phyloP scores from a whole-genome alignment of 208 protist genomes.

The Wallacemonas sp. region DNA sequence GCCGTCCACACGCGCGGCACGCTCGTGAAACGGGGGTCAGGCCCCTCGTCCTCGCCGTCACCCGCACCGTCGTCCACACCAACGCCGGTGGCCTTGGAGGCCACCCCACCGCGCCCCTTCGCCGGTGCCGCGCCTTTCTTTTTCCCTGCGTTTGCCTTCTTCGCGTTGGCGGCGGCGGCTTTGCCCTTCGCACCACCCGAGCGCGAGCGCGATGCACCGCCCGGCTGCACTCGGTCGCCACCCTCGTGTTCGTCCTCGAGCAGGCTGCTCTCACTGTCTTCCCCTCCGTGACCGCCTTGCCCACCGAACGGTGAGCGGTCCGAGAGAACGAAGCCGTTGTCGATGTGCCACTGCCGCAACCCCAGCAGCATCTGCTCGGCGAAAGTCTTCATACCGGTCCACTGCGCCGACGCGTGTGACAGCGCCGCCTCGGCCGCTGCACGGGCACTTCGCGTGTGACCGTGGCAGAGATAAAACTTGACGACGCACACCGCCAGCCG shows the following conservation, averaged over 20 bases:
- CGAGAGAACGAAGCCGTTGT: constrained; percentile 17
- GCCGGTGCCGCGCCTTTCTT: constrained; percentile 3
- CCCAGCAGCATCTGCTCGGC: constrained; percentile 3
- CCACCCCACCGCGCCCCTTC: constrained; percentile 7
- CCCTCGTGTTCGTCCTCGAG: neutral
- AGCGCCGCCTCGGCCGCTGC: neutral
- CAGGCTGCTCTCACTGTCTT: too few relatives aligned
- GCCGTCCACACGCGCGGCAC: constrained; percentile 38
- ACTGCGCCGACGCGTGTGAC: constrained; percentile 15
- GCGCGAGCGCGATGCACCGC: neutral
- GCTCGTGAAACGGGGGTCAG: constrained; percentile 11
- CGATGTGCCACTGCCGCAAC: constrained; percentile 27
- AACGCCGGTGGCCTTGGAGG: neutral
- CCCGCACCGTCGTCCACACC: constrained; percentile 12
- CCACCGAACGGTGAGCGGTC: neutral
- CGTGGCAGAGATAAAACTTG: constrained; percentile 11
- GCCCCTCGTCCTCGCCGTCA: neutral
- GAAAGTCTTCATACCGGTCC: constrained; percentile 15
- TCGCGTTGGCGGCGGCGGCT: constrained; percentile 4
- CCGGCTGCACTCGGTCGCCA: neutral
- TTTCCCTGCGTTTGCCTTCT: neutral
- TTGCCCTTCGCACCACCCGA: constrained; percentile 1
- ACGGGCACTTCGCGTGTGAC: neutral
- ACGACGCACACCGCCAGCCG: constrained; percentile 2
- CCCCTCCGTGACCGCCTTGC: neutral